Percentiles rank a stretch among this genome's conserved stretches.
Conservation (phyloP, 257 asterid genomes). For the Echites panduratus region DNA sequence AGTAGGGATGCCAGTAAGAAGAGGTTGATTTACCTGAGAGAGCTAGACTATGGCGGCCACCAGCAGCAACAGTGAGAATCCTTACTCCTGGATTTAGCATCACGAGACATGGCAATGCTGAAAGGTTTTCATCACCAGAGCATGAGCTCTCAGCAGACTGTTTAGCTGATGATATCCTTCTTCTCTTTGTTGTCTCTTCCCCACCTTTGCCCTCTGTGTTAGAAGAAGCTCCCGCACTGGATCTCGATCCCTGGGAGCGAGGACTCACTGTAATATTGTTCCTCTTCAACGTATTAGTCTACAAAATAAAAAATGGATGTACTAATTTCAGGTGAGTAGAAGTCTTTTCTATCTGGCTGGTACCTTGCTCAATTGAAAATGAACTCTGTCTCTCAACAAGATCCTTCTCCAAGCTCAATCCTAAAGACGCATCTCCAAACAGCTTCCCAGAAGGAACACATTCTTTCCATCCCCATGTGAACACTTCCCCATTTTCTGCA, state of each 20-base stretch:
- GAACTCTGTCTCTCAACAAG: slow-evolving; percentile 40
- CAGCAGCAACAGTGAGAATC: slow-evolving; percentile 81
- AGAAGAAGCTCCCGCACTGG: slow-evolving; percentile 39
- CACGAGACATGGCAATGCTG: slow-evolving; percentile 88
- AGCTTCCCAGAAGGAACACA: slow-evolving; percentile 90
- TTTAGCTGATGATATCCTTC: slow-evolving; percentile 68
- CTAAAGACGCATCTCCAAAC: slow-evolving; percentile 50
- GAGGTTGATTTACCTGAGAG: slow-evolving; percentile 59
- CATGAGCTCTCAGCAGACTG: slow-evolving; percentile 75
- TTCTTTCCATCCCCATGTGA: slow-evolving; percentile 99
- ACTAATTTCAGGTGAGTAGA: slow-evolving; percentile 27
- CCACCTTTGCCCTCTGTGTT: slow-evolving; percentile 48
- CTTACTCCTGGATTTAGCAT: slow-evolving; percentile 75
- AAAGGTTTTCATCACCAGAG: slow-evolving; percentile 64
- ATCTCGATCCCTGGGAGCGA: slow-evolving; percentile 67
- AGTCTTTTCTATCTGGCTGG: slow-evolving; percentile 22
- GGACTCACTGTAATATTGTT: slow-evolving; percentile 62
- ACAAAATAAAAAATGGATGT: slow-evolving; percentile 21
- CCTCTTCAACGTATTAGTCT: slow-evolving; percentile 41
- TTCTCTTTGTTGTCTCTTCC: slow-evolving; percentile 76
- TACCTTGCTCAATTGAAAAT: slow-evolving; percentile 61
- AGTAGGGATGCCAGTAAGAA: slow-evolving; percentile 1
- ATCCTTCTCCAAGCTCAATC: slow-evolving; percentile 50
- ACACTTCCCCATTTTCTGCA: slow-evolving; percentile 81
- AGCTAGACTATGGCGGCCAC: slow-evolving; percentile 91